Conservation (phyloP, 495 filamentous ascomycete species). For the Podospora tetraspora region DNA sequence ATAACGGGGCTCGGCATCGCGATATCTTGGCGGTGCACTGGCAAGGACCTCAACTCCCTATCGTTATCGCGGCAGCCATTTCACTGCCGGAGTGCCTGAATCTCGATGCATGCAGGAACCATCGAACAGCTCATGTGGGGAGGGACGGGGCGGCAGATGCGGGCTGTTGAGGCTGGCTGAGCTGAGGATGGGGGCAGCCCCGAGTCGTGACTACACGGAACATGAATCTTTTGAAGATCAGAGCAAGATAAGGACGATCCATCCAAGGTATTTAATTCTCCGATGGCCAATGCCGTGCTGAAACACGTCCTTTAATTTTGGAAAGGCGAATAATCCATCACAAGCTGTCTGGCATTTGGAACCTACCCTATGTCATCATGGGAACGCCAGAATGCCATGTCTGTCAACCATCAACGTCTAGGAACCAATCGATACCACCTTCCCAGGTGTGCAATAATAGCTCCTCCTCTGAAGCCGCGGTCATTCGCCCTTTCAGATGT, state of each 20-base stretch:
- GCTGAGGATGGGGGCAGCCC: neutral
- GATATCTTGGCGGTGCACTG: neutral
- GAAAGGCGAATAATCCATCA: neutral
- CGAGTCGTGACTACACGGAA: too few species aligned
- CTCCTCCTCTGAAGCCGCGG: neutral
- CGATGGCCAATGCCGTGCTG: neutral
- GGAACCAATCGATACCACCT: conserved; percentile 6
- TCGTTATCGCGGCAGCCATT: neutral
- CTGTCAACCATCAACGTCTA: neutral
- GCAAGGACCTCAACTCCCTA: neutral
- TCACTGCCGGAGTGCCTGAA: neutral
- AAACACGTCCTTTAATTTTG: neutral
- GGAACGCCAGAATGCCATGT: neutral
- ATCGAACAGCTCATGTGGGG: neutral
- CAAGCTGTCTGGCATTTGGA: neutral
- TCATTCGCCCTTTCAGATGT: neutral
- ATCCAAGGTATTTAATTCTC: neutral
- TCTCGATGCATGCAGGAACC: neutral
- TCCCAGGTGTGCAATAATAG: conserved; percentile 7
- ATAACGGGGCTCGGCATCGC: neutral
- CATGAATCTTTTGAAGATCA: too few species aligned
- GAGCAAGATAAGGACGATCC: neutral
- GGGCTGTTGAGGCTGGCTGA: neutral
- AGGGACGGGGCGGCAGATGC: neutral
- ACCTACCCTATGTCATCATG: neutral